A percentile compares a stretch with the other conserved stretches of the same genome.
Evolutionary conservation across 352 stramenopile genomes (phyloP).

Genomic region (Pythium aquatile): DNA sequence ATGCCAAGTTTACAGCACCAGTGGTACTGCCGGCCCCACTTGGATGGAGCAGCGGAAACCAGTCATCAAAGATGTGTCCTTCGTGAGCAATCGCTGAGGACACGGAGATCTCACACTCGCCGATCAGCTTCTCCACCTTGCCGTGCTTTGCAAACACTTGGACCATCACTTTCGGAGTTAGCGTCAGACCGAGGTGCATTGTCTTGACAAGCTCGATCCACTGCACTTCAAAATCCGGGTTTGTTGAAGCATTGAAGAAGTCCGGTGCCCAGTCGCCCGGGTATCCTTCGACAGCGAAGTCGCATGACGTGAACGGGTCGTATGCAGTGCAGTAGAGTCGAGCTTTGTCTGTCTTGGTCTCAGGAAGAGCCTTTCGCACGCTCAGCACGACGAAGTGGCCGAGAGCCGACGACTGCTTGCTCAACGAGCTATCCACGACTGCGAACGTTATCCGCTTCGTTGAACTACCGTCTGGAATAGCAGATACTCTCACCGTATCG

Average conservation of each 20-base stretch:
- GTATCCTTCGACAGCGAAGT: constrained; percentile 73
- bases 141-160: constrained; percentile 70
- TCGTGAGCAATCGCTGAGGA: constrained; percentile 69
- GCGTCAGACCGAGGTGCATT: constrained; percentile 52
- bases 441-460: constrained; percentile 55
- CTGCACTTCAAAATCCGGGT: constrained; percentile 47
- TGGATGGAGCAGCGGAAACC: constrained; percentile 45
- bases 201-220: constrained; percentile 50
- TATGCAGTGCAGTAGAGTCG: constrained; percentile 83
- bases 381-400: constrained; percentile 75
- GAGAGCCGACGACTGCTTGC: background rate
- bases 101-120: constrained; percentile 73
- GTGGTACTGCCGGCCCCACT: constrained; percentile 18
- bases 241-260: constrained; percentile 56
- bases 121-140: constrained; percentile 67
- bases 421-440: constrained; percentile 18
- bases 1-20: constrained; percentile 48
- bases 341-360: constrained; percentile 21
- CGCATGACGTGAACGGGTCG: constrained; percentile 72
- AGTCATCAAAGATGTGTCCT: constrained; percentile 72
- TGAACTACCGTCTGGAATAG: constrained; percentile 37
- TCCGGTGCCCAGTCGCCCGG: constrained; percentile 56
- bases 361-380: constrained; percentile 51
- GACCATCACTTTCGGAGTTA: constrained; percentile 69
- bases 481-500: constrained; percentile 63